These are phyloP conservation scores for Diophrys appendiculata DNA, from an alignment of 73 alveolate species.

Conservation along the genomic window DNA sequence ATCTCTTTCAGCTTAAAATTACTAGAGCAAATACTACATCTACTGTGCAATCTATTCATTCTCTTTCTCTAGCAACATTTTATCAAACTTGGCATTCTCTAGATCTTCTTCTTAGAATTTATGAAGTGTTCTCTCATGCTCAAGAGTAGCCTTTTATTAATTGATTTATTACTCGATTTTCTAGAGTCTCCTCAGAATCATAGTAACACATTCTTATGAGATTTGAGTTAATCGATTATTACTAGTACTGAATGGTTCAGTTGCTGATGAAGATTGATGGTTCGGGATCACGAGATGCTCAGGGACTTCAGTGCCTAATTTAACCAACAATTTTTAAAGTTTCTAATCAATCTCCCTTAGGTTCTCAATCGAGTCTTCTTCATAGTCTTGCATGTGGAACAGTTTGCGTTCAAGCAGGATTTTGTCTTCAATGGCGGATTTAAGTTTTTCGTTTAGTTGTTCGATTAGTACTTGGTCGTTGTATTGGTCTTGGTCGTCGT, in stretches of 20 bases:
- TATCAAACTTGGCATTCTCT: not conserved
- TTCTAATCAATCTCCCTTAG: not conserved
- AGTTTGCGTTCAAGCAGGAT: not conserved
- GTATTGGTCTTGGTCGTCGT: not conserved
- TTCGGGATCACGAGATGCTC: not conserved
- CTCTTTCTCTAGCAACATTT: not conserved
- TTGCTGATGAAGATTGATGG: too few species aligned
- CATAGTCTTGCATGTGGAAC: not conserved
- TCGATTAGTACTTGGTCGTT: not conserved
- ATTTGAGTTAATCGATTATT: not conserved
- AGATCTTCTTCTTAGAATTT: not conserved
- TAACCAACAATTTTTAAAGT: not conserved
- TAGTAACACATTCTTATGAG: not conserved
- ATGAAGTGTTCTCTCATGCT: not conserved
- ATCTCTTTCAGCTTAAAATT: not conserved
- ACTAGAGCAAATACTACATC: not conserved
- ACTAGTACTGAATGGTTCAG: too few species aligned
- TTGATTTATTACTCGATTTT: too few species aligned
- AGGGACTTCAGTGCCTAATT: not conserved
- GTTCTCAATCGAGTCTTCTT: not conserved
- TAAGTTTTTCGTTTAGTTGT: not conserved
- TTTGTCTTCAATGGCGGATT: not conserved
- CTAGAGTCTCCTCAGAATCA: not conserved
- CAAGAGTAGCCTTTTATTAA: not conserved
- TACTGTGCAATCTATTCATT: not conserved